A percentile compares a stretch with the other conserved stretches of the same genome.
phyloP scores from a whole-genome alignment of 495 filamentous ascomycete species.

The Trichoderma orchidacearum region DNA sequence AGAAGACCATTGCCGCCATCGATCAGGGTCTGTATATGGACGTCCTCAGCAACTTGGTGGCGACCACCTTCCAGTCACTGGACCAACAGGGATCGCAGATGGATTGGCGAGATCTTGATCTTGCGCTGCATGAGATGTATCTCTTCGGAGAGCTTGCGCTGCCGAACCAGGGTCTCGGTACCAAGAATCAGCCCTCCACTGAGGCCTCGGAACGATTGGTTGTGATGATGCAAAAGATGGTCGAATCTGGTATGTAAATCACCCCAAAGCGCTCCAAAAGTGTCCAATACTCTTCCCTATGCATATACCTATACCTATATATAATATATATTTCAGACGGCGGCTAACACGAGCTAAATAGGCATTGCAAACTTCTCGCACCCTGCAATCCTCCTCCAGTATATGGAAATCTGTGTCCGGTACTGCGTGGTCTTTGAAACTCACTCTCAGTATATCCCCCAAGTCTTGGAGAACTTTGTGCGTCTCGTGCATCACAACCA shows the following conservation, averaged over 20 bases:
- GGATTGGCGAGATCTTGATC: conserved; percentile 91
- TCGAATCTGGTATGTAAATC: conserved; percentile 78
- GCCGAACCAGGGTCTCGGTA: conserved; percentile 67
- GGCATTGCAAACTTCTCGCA: conserved; percentile 76
- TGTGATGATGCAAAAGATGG: conserved; percentile 87
- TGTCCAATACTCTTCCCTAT: no score
- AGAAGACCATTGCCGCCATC: conserved; percentile 77
- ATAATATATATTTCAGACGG: background rate
- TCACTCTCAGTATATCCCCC: conserved; percentile 62
- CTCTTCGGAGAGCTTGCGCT: conserved; percentile 89
- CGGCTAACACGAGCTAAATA: conserved; percentile 19
- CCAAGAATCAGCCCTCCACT: conserved; percentile 64
- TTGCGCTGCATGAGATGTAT: conserved; percentile 93
- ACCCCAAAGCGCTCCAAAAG: no score
- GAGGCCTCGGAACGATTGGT: conserved; percentile 63
- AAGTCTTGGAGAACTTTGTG: conserved; percentile 85
- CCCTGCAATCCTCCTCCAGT: conserved; percentile 84
- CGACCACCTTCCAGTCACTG: conserved; percentile 64
- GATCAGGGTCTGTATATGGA: conserved; percentile 77
- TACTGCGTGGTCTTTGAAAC: conserved; percentile 87
- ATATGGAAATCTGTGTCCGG: conserved; percentile 94
- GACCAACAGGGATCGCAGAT: conserved; percentile 55
- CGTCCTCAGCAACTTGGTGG: conserved; percentile 70
- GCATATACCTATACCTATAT: no score
- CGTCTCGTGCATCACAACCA: conserved; percentile 76